Evolutionary conservation across 768 basidiomycete species (phyloP), one percentile per base, ranked within the genome.

Genomic region (Phylloporus sp.): DNA sequence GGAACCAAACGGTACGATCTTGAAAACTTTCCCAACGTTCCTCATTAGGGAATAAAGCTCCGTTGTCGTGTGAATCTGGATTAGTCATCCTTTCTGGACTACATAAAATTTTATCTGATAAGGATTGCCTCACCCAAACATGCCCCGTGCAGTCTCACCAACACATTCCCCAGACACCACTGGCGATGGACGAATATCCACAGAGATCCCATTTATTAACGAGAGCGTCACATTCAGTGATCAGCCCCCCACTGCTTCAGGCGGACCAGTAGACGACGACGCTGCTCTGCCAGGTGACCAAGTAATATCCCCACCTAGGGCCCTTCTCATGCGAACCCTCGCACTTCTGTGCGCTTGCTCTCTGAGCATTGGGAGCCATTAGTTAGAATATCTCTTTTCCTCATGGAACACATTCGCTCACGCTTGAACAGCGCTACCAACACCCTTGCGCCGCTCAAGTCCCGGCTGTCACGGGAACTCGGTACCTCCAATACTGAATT

Each of bases 401-500:
- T 45, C 24, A 16, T 32, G 13, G 50, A 43, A 40, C 18, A n/a
- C 11, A 31, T 15, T 12, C 47, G 7, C 50, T 57, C 15, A 58
- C 44, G 9, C 27, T 31, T 11, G 42, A 16, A 9, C 53, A 91
- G 87, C 63, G 85, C 83, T 15, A 77, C 79, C 3, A 85, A 91
- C 60, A 80, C 87, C 6, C 77, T 94, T 3, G 88, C 86, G 0
- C 91, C 90, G 10, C 71, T 92, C 51, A 91, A 92, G 69, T 85
- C 81, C 38, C 74, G 81, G 18, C 70, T 88, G 7, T 73, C 78
- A 5, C 75, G 81, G 38, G 87, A 91, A 60, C 74, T 90, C 43
- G 84, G 85, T 41, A 86, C 86, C 1, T 80, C 85, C 22, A 86
- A 91, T 62, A 81, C 85, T 0, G 84, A 91, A 61, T 91, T 87